A percentile compares a stretch with the other conserved stretches of the same genome.
phyloP scores from a whole-genome alignment of 768 basidiomycete species.

The Lentinus brumalis region DNA sequence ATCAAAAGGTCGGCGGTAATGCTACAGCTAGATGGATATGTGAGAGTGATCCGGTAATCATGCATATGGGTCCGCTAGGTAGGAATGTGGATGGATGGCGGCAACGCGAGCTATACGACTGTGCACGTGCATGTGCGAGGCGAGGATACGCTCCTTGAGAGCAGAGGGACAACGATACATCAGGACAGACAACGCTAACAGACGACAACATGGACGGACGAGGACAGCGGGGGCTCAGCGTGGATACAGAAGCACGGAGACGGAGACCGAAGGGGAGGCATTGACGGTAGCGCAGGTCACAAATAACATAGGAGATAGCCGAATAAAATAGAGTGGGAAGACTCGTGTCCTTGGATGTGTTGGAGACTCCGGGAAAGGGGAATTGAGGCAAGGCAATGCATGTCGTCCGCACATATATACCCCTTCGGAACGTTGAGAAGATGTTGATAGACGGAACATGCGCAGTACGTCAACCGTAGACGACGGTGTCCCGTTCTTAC shows the following conservation, averaged over 20 bases:
- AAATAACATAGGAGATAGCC: no score
- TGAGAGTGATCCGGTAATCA: neutral
- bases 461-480: no score
- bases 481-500: no score
- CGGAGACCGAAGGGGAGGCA: neutral
- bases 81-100: neutral
- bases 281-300: neutral
- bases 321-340: neutral
- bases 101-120: neutral
- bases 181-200: neutral
- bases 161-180: neutral
- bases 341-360: no score
- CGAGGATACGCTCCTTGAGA: no score
- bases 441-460: no score
- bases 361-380: no score
- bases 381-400: no score
- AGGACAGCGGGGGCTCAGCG: neutral
- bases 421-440: no score
- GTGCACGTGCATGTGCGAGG: neutral
- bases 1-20: neutral
- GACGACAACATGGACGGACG: neutral
- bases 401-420: no score
- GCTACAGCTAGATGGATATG: neutral
- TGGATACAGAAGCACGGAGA: neutral
- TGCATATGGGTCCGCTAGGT: constrained; percentile 1